Percentiles rank a stretch among this genome's conserved stretches.
These are phyloP conservation scores for Phytophthora cactorum DNA, from an alignment of 352 stramenopile genomes.

Conservation along the genomic window DNA sequence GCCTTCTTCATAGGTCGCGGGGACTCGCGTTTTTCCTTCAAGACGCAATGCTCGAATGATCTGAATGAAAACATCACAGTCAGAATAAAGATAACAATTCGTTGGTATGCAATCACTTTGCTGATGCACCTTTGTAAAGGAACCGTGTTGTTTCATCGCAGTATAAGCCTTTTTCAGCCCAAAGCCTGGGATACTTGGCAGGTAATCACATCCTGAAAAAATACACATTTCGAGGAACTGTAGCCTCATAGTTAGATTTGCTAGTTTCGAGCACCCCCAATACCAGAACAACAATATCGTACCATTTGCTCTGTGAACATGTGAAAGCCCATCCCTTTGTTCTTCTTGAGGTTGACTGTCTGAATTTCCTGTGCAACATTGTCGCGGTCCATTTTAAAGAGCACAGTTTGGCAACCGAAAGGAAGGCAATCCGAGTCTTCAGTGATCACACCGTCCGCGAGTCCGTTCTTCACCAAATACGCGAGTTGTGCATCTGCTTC, in stretches of 20 bases:
- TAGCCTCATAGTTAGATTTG: neutral
- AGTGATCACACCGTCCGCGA: conserved; percentile 95
- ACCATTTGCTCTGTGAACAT: conserved; percentile 90
- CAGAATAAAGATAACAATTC: neutral
- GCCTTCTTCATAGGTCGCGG: conserved; percentile 62
- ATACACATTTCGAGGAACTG: conserved; percentile 93
- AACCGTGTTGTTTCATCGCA: conserved; percentile 77
- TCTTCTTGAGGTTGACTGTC: conserved; percentile 67
- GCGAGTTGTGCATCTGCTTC: conserved; percentile 98
- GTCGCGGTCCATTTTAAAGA: conserved; percentile 96
- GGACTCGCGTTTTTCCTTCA: conserved; percentile 67
- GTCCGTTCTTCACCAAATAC: conserved; percentile 76
- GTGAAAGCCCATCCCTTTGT: conserved; percentile 75
- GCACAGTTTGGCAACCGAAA: conserved; percentile 91
- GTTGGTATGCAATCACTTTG: conserved; percentile 1
- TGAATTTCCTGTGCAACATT: conserved; percentile 89
- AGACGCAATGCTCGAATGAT: conserved; percentile 66
- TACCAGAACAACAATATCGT: conserved; percentile 5
- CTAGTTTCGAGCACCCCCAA: neutral
- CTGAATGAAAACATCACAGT: conserved; percentile 28
- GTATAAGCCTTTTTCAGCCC: conserved; percentile 84
- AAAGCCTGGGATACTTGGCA: conserved; percentile 80
- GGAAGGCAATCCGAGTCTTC: conserved; percentile 96
- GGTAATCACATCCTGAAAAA: conserved; percentile 92
- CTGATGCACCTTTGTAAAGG: conserved; percentile 56